Base-by-base conservation (phyloP, 1,284 basidiomycete species). In the Stereum hirsutum region DNA sequence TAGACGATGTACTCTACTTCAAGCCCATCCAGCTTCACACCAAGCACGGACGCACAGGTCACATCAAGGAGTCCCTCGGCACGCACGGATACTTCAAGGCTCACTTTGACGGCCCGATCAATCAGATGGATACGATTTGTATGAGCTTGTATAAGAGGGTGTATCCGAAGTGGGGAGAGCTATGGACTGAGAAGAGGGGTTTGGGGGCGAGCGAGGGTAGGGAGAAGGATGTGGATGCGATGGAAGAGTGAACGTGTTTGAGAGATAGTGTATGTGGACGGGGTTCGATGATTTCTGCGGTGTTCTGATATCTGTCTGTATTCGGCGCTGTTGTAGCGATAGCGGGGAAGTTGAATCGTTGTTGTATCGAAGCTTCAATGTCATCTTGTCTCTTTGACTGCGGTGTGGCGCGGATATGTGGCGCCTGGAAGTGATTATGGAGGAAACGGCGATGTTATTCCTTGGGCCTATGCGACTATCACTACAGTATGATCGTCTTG, bases 31-130 rank as follows among this genome's bases (percentile, higher is more conserved):
- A 95, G 56, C 67, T 99, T 46, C 76, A 92, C 57, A 99, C 94
- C 2, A 99, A 99, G 64, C 76, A 86, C 48, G 96, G 96, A 2
- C 74, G 90, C 12, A 78, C 75, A n/a, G 95, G 95, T 1, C 92
- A 98, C 60, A 92, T 94, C 56, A 78, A 75, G 27, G 95, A 95
- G 63, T 83, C 89, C 5, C 75, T 99, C n/a, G 95, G 95, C 39
- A 98, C 93, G 20, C 95, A 99, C 57, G 96, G 95, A 10, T 97
- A 98, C 65, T 94, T 91, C 74, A 99, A 99, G 68, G 93, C 92
- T 8, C 81, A 92, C 59, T 99, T 99, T 62, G 95, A 98, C 57
- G 91, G 90, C 1, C 89, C 89, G 6, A 81, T 99, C 54, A 88
- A 78, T 56, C 94, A 97, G 66, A 96, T 98, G 92, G 93, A 95